Percentiles rank a stretch among this genome's conserved stretches.
phyloP scores from a whole-genome alignment of 2,329 filamentous ascomycete species.

The Ophiostoma ulmi region DNA sequence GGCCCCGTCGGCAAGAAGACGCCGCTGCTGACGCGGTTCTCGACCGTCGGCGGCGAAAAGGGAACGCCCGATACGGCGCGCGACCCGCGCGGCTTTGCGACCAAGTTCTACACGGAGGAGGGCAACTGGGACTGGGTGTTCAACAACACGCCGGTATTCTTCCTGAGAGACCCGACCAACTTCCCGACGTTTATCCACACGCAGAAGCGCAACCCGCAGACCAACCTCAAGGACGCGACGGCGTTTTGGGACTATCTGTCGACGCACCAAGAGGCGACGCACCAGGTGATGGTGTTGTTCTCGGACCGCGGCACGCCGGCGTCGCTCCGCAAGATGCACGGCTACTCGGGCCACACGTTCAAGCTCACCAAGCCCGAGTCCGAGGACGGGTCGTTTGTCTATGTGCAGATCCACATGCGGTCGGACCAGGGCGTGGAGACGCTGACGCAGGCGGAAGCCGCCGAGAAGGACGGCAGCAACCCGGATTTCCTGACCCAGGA shows the following conservation, averaged over 20 bases:
- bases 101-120: conserved; percentile 70
- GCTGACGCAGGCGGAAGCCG: conserved; percentile 54
- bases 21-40: conserved; percentile 65
- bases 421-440: conserved; percentile 58
- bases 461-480: conserved; percentile 49
- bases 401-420: conserved; percentile 61
- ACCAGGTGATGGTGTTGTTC: conserved; percentile 62
- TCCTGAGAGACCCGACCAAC: conserved; percentile 67
- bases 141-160: conserved; percentile 75
- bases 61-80: conserved; percentile 73
- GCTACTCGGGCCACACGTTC: conserved; percentile 62
- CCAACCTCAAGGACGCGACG: conserved; percentile 62
- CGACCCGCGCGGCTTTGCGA: conserved; percentile 69
- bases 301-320: conserved; percentile 62
- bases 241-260: conserved; percentile 58
- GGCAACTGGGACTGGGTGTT: conserved; percentile 69
- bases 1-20: conserved; percentile 40
- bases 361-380: conserved; percentile 59
- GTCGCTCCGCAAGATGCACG: conserved; percentile 62
- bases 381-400: conserved; percentile 61
- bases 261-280: conserved; percentile 57
- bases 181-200: conserved; percentile 73
- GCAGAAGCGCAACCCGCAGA: conserved; percentile 69
- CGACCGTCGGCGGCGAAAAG: conserved; percentile 66
- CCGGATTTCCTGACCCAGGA: conserved; percentile 61